Evolutionary conservation across 2,329 filamentous ascomycete genomes (phyloP).

Genomic region (Aureobasidium subglaciale): DNA sequence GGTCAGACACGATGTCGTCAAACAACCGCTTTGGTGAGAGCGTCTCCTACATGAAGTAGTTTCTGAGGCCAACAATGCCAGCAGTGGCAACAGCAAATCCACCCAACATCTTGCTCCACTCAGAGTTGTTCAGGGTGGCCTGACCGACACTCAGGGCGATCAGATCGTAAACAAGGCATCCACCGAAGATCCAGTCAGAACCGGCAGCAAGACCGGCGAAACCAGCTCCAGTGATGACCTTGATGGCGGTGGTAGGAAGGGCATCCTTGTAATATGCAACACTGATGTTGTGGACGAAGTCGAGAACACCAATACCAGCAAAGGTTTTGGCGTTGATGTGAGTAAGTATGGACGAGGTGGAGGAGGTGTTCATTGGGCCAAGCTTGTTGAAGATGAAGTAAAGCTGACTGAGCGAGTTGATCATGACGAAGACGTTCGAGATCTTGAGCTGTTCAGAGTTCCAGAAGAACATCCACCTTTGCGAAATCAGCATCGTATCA

Average conservation of each 20-base stretch:
- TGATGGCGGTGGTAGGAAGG: conserved; percentile 40
- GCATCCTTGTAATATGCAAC: conserved; percentile 49
- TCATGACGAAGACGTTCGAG: conserved; percentile 49
- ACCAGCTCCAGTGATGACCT: conserved; percentile 47
- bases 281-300: conserved; percentile 52
- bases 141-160: conserved; percentile 50
- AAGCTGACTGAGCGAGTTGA: conserved; percentile 51
- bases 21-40: neutral
- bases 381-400: conserved; percentile 47
- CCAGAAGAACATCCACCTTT: conserved; percentile 55
- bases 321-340: conserved; percentile 54
- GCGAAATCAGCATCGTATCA: neutral
- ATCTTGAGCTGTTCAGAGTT: conserved; percentile 45
- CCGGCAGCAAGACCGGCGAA: conserved; percentile 44
- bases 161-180: conserved; percentile 53
- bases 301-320: conserved; percentile 53
- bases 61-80: conserved; percentile 47
- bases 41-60: conserved; percentile 43
- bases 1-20: neutral
- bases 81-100: conserved; percentile 46
- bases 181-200: conserved; percentile 56
- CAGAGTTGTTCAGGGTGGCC: conserved; percentile 38
- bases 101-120: conserved; percentile 47
- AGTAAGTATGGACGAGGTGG: conserved; percentile 48
- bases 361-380: conserved; percentile 42